Base-by-base conservation (phyloP, 2,329 filamentous ascomycete genomes). In the Pestalotiopsis sp. region DNA sequence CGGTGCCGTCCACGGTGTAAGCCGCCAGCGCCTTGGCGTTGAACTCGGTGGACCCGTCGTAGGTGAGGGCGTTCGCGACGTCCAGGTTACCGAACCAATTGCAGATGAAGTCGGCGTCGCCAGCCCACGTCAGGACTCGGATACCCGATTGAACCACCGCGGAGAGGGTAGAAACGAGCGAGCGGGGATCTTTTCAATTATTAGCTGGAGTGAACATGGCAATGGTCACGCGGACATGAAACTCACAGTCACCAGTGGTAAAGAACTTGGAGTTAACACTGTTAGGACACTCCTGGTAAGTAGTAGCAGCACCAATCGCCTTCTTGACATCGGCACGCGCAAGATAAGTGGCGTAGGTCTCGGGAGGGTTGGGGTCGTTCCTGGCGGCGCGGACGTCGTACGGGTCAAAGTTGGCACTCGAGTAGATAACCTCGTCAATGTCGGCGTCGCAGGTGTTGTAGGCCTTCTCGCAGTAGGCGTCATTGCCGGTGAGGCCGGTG, bases 101-200 rank as follows among this genome's bases (percentile, higher is more conserved):
- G 72, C 85, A 88, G 65, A 88, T 86, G 77, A 81, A 88, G 71
- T 89, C 86, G 2, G 86, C 82, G 66, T 88, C 86, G 40, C 86
- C 86, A 0, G 86, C 85, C 85, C 85, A 88, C 57, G 88, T 76
- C 2, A 88, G 72, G 1, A 85, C 82, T 24, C 78, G 80, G 39
- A 88, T 80, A 2, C 83, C 84, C 7, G 80, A 81, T 69, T 82
- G 76, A 20, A 86, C 81, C 2, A 88, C 80, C 1, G 77, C 73
- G 1, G 81, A 80, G 10, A 87, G 75, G 0, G 78, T 77, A 2
- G 77, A 70, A 14, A 86, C 75, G 71, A 84, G 83, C 26, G 82
- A 84, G 17, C 82, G 81, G 17, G 80, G 73, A 63, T 79, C 79
- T 81, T 63, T 20, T 17, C 2, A 68, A 72, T 20, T 68, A 68